A percentile compares a stretch with the other conserved stretches of the same genome.
Conservation (phyloP, 805 yeast genomes). For the Maudiozyma bulderi region DNA sequence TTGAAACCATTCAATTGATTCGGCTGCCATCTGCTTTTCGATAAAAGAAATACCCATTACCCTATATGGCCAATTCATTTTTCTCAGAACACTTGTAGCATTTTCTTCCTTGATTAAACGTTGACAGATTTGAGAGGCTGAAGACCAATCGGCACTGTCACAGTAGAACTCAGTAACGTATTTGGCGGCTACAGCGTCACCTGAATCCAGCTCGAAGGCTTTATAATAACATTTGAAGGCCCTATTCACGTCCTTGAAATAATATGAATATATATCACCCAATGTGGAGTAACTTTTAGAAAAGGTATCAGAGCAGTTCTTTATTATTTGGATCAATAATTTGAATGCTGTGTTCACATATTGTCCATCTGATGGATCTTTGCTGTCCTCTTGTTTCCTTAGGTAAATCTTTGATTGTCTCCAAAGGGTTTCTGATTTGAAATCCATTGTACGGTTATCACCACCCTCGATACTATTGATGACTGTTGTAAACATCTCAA, state of each 20-base stretch:
- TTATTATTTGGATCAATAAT: conserved; percentile 50
- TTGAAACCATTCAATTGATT: conserved; percentile 85
- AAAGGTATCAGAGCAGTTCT: conserved; percentile 48
- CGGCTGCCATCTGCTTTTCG: conserved; percentile 59
- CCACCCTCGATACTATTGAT: conserved; percentile 36
- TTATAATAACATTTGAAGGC: conserved; percentile 82
- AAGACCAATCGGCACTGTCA: conserved; percentile 64
- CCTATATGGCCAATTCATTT: conserved; percentile 75
- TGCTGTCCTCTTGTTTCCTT: conserved; percentile 20
- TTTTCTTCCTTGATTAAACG: conserved; percentile 56
- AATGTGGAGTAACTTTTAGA: conserved; percentile 78
- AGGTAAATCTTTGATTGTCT: conserved; percentile 61
- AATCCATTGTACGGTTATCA: conserved; percentile 43
- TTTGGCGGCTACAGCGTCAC: conserved; percentile 66
- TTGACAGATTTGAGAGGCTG: conserved; percentile 65
- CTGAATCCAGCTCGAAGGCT: conserved; percentile 79
- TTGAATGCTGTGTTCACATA: conserved; percentile 44
- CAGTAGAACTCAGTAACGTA: conserved; percentile 66
- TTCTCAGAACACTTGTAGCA: conserved; percentile 40
- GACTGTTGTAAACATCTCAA: conserved; percentile 24
- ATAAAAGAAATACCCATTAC: conserved; percentile 73
- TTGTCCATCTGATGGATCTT: conserved; percentile 9
- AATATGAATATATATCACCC: conserved; percentile 60
- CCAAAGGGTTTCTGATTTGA: conserved; percentile 58
- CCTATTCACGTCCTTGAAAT: conserved; percentile 48